Evolutionary conservation across 1,139 yeast species (phyloP), one percentile per base, ranked within the genome.

Genomic region (Blastobotrys niveus): DNA sequence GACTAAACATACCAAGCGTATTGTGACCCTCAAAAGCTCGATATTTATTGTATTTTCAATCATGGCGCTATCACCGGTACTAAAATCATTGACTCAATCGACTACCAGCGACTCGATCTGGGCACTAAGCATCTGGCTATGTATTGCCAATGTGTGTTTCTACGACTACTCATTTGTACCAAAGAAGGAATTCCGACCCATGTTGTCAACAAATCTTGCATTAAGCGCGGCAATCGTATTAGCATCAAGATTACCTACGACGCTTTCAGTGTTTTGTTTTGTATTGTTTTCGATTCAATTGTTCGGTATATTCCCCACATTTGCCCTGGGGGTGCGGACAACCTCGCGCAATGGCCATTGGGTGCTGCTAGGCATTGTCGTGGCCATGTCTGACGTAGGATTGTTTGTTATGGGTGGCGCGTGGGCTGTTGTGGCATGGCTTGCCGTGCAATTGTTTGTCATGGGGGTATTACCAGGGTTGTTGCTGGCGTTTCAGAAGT

Each of bases 21-120:
- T 49, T 25, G 45, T 45, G n/a, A 65, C 73, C 2, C 48, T 76
- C 29, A 85, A 84, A 59, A 82, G 94, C 1, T 76, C 87, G 3
- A 51, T 78, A 10, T 66, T 91, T 24, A 80, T 88, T 20, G 72
- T 82, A 1, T 76, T 89, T 50, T 76, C 85, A 3, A 67, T 89
- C 38, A 68, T 88, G 38, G 80, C 93, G 0, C 67, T 89, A 36
- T 85, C 96, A 0, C 98, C 98, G 0, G 91, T 91, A 2, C 71
- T 91, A 45, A 84, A 86, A 55, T 88, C 96, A 0, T 71, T 93
- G 41, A 88, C 96, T 0, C 77, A 79, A 54, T 84, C 96, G 0
- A 87, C 96, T 0, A 78, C 96, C 0, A 83, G 94, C 0, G 97
- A 91, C 64, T 87, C 96, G 15, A 87, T 93, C 51, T 91, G 98